Conservation (phyloP, 352 stramenopile genomes). For the Discostella stelligera region DNA sequence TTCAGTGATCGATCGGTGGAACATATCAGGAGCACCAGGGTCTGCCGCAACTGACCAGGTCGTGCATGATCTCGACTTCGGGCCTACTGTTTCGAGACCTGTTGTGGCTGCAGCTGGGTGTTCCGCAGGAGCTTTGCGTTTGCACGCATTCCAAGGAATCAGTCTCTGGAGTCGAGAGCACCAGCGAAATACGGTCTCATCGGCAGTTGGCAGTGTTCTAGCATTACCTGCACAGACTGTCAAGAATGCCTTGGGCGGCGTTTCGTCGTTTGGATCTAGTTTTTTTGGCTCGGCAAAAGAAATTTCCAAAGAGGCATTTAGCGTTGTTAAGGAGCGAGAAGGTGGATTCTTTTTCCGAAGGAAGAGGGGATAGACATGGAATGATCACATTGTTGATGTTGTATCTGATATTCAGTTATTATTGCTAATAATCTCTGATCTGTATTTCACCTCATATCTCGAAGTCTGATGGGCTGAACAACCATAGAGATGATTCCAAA, state of each 20-base stretch:
- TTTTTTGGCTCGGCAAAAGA: slow-evolving; percentile 65
- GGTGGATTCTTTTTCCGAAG: slow-evolving; percentile 52
- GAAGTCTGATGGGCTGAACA: slow-evolving; percentile 47
- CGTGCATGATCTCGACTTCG: slow-evolving; percentile 77
- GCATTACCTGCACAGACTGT: slow-evolving; percentile 66
- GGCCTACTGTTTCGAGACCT: slow-evolving; percentile 73
- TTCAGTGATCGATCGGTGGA: slow-evolving; percentile 79
- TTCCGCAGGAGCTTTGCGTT: slow-evolving; percentile 68
- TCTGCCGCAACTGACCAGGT: slow-evolving; percentile 31
- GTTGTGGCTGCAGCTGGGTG: slow-evolving; percentile 80
- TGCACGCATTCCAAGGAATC: slow-evolving; percentile 81
- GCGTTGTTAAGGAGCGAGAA: slow-evolving; percentile 54
- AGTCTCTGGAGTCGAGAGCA: slow-evolving; percentile 78
- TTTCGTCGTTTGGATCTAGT: slow-evolving; percentile 62
- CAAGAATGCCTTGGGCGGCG: slow-evolving; percentile 73
- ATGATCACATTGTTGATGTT: background rate
- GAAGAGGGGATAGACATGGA: slow-evolving; percentile 46
- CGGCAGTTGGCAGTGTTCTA: slow-evolving; percentile 74
- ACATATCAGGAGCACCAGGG: slow-evolving; percentile 62
- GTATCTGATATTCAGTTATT: background rate
- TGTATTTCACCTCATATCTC: slow-evolving; percentile 2
- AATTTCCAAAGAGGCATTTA: slow-evolving; percentile 64
- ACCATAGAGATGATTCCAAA: slow-evolving; percentile 40
- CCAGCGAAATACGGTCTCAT: slow-evolving; percentile 61
- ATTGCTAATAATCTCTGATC: background rate